Percentiles rank a stretch among this genome's conserved stretches.
phyloP scores from a whole-genome alignment of 2,329 filamentous ascomycete genomes.

The Cordyceps pruinosa region DNA sequence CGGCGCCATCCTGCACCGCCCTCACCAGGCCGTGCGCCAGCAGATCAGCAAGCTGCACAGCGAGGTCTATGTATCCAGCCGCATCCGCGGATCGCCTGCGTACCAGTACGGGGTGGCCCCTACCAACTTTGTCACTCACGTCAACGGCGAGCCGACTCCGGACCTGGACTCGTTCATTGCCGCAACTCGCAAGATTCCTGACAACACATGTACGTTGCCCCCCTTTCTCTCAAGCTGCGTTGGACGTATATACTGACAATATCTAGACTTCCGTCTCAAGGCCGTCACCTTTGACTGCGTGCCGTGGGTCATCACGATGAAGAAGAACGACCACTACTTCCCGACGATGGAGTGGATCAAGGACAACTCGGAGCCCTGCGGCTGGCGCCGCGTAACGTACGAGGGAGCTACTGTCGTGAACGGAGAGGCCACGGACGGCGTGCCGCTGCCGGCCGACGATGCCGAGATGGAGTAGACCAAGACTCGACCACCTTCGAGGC shows the following conservation, averaged over 20 bases:
- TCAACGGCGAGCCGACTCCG: slow-evolving; percentile 81
- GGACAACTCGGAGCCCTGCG: slow-evolving; percentile 50
- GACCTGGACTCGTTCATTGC: slow-evolving; percentile 74
- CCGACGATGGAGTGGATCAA: slow-evolving; percentile 65
- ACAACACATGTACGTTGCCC: slow-evolving; percentile 71
- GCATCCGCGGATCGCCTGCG: slow-evolving; percentile 73
- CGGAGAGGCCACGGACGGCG: slow-evolving; percentile 48
- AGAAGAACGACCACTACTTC: slow-evolving; percentile 98
- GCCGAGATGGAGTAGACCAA: slow-evolving; percentile 34
- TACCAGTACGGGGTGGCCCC: slow-evolving; percentile 90
- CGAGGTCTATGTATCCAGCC: slow-evolving; percentile 89
- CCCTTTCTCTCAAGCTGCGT: neutral
- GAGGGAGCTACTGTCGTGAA: slow-evolving; percentile 46
- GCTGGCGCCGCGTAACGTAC: slow-evolving; percentile 58
- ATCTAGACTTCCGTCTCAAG: slow-evolving; percentile 78
- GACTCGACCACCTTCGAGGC: neutral
- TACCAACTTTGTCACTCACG: slow-evolving; percentile 95
- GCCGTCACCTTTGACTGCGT: slow-evolving; percentile 99
- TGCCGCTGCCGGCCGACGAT: slow-evolving; percentile 35
- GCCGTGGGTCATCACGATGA: slow-evolving; percentile 99
- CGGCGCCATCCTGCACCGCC: slow-evolving; percentile 84
- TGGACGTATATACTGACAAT: neutral
- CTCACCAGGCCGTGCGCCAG: slow-evolving; percentile 92
- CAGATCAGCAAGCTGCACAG: slow-evolving; percentile 96
- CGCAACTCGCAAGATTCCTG: slow-evolving; percentile 79